Evolutionary conservation across 257 asterid genomes (phyloP).

Genomic region (Euphrasia confusa): DNA sequence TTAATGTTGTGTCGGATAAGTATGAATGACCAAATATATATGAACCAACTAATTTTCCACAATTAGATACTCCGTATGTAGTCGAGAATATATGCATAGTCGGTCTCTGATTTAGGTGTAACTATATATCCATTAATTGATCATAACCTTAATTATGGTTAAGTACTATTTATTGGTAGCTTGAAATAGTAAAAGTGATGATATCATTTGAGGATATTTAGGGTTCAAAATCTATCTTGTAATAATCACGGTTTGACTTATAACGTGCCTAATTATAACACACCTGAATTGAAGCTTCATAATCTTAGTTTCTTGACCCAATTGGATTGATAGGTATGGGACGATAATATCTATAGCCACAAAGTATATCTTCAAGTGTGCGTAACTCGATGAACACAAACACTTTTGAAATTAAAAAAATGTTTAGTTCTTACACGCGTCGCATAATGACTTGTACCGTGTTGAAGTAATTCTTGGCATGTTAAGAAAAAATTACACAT

Average conservation of each 20-base stretch:
- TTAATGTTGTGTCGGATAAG: background rate
- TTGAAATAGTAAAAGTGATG: background rate
- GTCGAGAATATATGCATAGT: background rate
- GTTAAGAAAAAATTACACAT: too few species aligned
- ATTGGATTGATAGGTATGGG: slow-evolving; percentile 2
- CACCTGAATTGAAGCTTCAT: background rate
- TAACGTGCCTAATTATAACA: background rate
- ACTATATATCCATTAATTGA: background rate
- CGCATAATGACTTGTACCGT: too few species aligned
- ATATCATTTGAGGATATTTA: too few species aligned
- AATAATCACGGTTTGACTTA: background rate
- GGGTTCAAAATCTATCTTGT: background rate
- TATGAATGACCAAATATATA: background rate
- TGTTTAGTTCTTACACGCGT: too few species aligned
- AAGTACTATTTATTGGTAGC: background rate
- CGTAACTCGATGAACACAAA: too few species aligned
- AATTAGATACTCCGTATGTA: background rate
- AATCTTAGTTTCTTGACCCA: background rate
- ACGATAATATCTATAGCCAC: background rate
- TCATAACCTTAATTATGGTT: background rate
- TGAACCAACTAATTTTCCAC: background rate
- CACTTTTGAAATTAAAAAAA: too few species aligned
- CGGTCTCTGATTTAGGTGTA: background rate
- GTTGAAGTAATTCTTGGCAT: too few species aligned
- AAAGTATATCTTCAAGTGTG: too few species aligned